A percentile compares a stretch with the other conserved stretches of the same genome.
These are phyloP conservation scores for Astraeus odoratus DNA, from an alignment of 768 basidiomycete species.

Conservation along the genomic window DNA sequence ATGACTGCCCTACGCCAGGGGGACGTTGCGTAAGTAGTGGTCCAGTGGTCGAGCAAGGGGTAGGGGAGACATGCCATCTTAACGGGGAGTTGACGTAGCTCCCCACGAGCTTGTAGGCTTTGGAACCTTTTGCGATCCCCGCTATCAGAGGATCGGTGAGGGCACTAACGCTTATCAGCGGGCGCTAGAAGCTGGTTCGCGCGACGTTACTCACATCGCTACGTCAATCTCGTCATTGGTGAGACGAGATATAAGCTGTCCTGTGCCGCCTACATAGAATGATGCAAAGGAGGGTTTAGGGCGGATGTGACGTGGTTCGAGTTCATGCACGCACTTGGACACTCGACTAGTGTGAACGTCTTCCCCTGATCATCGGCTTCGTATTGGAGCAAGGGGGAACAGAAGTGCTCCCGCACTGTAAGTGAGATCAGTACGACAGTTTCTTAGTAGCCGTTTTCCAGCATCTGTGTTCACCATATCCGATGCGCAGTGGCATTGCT, in stretches of 20 bases:
- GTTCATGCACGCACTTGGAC: slow-evolving; percentile 56
- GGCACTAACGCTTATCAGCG: slow-evolving; percentile 43
- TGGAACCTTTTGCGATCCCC: slow-evolving; percentile 85
- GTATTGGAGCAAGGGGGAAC: slow-evolving; percentile 85
- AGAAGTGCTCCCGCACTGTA: slow-evolving; percentile 83
- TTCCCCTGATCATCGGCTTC: slow-evolving; percentile 57
- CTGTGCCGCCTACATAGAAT: slow-evolving; percentile 61
- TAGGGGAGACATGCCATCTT: slow-evolving; percentile 54
- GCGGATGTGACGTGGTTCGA: not conserved
- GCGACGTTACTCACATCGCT: slow-evolving; percentile 57
- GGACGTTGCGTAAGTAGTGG: not conserved
- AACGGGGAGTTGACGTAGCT: slow-evolving; percentile 87
- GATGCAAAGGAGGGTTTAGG: slow-evolving; percentile 1
- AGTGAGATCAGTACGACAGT: slow-evolving; percentile 6
- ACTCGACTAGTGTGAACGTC: slow-evolving; percentile 82
- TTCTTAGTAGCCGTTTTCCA: not conserved
- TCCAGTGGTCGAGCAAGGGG: not conserved
- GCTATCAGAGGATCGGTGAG: slow-evolving; percentile 89
- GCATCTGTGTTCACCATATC: slow-evolving; percentile 22
- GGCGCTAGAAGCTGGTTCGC: slow-evolving; percentile 1
- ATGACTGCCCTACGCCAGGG: slow-evolving; percentile 72
- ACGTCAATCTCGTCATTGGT: slow-evolving; percentile 75
- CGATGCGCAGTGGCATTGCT: slow-evolving; percentile 28
- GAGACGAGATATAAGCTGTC: slow-evolving; percentile 72
- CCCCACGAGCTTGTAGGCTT: slow-evolving; percentile 85